Evolutionary conservation across 495 filamentous ascomycete genomes (phyloP).

Genomic region (Thozetella sp.): DNA sequence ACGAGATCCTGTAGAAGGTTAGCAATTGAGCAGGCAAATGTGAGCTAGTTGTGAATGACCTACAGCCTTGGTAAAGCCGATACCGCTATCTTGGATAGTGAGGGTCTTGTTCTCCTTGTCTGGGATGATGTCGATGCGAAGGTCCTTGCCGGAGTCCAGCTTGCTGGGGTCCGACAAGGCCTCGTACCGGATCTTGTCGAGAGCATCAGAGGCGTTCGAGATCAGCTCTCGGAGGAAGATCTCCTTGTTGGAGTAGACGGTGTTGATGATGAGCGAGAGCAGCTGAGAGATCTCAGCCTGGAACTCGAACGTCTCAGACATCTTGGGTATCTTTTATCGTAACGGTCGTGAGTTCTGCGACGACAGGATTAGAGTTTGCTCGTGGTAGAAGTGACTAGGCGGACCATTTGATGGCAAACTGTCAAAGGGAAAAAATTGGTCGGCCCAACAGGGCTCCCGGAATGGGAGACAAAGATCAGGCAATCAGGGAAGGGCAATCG

Average conservation of each 20-base stretch:
- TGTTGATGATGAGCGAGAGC: conserved; percentile 99
- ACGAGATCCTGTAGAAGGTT: conserved; percentile 74
- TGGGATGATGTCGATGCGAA: conserved; percentile 97
- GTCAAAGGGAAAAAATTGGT: not conserved
- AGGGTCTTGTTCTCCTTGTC: conserved; percentile 96
- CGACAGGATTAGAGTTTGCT: not conserved
- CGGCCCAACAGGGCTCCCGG: too few relatives aligned
- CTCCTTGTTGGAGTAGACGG: conserved; percentile 99
- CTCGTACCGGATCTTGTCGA: conserved; percentile 99
- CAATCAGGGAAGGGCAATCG: too few relatives aligned
- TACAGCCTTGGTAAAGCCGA: conserved; percentile 99
- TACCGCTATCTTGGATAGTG: conserved; percentile 95
- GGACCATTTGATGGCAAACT: not conserved
- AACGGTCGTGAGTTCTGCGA: not conserved
- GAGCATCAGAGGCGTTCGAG: conserved; percentile 96
- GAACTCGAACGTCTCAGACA: conserved; percentile 98
- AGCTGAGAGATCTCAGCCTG: conserved; percentile 99
- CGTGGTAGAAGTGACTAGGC: not conserved
- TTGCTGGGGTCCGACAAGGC: conserved; percentile 94
- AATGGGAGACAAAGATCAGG: too few relatives aligned
- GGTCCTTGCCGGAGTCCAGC: conserved; percentile 94
- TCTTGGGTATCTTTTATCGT: conserved; percentile 49
- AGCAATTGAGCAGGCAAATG: conserved; percentile 10
- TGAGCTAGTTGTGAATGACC: conserved; percentile 38
- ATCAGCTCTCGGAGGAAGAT: conserved; percentile 98